Evolutionary conservation across 345 rosid species (phyloP), one percentile per base, ranked within the genome.

Genomic region (Hibiscus syriacus): DNA sequence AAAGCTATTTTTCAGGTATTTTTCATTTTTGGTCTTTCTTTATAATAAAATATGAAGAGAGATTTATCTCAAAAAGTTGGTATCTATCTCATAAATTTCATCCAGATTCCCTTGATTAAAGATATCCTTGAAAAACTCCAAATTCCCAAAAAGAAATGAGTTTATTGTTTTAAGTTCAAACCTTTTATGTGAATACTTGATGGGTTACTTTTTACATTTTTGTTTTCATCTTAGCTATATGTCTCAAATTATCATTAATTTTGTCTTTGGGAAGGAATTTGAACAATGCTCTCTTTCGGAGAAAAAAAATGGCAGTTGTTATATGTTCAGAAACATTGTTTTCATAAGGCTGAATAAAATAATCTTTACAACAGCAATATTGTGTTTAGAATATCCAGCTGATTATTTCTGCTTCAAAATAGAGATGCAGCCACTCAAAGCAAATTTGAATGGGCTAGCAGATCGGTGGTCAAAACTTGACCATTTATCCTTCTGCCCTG

Each of bases 1-100:
- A n/a, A n/a, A n/a, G n/a, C n/a, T n/a, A 19, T 66, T 25, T 75
- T 91, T 70, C 95, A 82, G 97, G 99, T 94, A 71, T 55, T 68
- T 61, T 43, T 72, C 64, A 23, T 59, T 30, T n/a, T 68, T 20
- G 55, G 41, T 69, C 1, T 55, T 58, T 16, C 4, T 48, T 32
- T 26, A 12, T 19, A 12, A 41, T 2, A 43, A 63, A 41, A 63
- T 43, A 10, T 2, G 0, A 39, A 41, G 20, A 61, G 32, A 39
- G 39, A 22, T 62, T 62, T 41, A 13, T 2, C 2, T 5, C 8
- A 23, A 14, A 39, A 41, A 41, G 11, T 9, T 4, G 41, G 14
- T 13, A 22, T 41, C 32, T 13, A 62, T 62, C 53, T 62, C 66
- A 41, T 62, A 62, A 23, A 2, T 23, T 62, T 41, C 66, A 39